Evolutionary conservation across 495 filamentous ascomycete species (phyloP).

Genomic region (Trichocladium uniseriatum): DNA sequence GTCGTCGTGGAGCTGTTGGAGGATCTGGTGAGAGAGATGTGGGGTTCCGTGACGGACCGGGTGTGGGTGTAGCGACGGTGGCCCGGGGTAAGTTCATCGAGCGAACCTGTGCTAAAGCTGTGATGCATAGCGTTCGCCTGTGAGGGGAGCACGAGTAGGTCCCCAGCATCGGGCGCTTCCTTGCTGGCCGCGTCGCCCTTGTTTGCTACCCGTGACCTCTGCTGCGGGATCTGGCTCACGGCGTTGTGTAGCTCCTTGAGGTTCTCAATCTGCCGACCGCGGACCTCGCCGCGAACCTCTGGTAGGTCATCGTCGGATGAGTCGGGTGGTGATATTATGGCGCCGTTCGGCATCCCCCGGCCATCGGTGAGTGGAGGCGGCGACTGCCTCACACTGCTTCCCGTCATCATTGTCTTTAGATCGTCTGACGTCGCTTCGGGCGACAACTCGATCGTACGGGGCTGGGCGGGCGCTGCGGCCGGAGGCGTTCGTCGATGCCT

Average conservation of each 20-base stretch:
- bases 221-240: conserved; percentile 67
- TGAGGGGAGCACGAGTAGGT: conserved; percentile 27
- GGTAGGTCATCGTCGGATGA: conserved; percentile 65
- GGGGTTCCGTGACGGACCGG: conserved; percentile 72
- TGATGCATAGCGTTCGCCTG: conserved; percentile 29
- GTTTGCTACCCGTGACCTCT: conserved; percentile 53
- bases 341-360: conserved; percentile 60
- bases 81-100: conserved; percentile 27
- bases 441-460: conserved; percentile 28
- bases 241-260: conserved; percentile 75
- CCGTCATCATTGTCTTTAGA: conserved; percentile 39
- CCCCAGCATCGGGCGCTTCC: conserved; percentile 16
- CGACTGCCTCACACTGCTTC: conserved; percentile 60
- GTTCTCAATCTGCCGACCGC: conserved; percentile 48
- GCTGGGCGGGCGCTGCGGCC: conserved; percentile 20
- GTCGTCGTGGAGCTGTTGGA: conserved; percentile 46
- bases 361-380: conserved; percentile 65
- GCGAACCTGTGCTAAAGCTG: conserved; percentile 26
- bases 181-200: conserved; percentile 17
- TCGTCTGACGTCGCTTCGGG: conserved; percentile 40
- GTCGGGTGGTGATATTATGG: conserved; percentile 81
- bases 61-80: conserved; percentile 55
- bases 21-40: conserved; percentile 44
- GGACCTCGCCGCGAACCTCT: conserved; percentile 36
- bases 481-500: conserved; percentile 43